Evolutionary conservation across 116 monocot species (phyloP).

Genomic region (Dioscorea cayenensis): DNA sequence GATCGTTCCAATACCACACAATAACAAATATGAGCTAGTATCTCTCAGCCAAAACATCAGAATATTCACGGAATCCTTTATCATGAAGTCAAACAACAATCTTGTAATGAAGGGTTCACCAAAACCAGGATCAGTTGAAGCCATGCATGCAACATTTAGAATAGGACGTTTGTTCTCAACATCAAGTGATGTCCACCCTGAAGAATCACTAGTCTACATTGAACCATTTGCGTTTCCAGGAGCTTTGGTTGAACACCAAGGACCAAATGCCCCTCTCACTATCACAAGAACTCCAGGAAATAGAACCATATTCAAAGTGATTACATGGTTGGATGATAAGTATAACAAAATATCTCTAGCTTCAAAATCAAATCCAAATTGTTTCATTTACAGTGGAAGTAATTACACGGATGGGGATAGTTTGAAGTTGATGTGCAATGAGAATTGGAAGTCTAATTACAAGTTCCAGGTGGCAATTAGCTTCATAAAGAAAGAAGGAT

Average conservation of each 20-base stretch:
- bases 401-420: slow-evolving; percentile 7
- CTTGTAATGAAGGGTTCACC: slow-evolving; percentile 43
- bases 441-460: background rate
- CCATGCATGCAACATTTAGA: slow-evolving; percentile 74
- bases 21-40: slow-evolving; percentile 39
- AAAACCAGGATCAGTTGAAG: slow-evolving; percentile 33
- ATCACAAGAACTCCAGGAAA: background rate
- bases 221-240: slow-evolving; percentile 64
- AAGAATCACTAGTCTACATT: slow-evolving; percentile 10
- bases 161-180: background rate
- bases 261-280: slow-evolving; percentile 4
- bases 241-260: slow-evolving; percentile 16
- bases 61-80: slow-evolving; percentile 21
- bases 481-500: slow-evolving; percentile 24
- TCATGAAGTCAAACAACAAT: slow-evolving; percentile 43
- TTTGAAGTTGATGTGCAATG: slow-evolving; percentile 27
- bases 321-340: slow-evolving; percentile 46
- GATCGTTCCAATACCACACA: slow-evolving; percentile 52
- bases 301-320: slow-evolving; percentile 33
- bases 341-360: slow-evolving; percentile 42
- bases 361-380: slow-evolving; percentile 33
- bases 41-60: slow-evolving; percentile 44
- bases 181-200: background rate
- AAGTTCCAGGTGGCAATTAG: slow-evolving; percentile 25
- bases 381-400: slow-evolving; percentile 37